These are phyloP conservation scores for Physcia stellaris DNA, from an alignment of 495 filamentous ascomycete genomes.

Conservation along the genomic window DNA sequence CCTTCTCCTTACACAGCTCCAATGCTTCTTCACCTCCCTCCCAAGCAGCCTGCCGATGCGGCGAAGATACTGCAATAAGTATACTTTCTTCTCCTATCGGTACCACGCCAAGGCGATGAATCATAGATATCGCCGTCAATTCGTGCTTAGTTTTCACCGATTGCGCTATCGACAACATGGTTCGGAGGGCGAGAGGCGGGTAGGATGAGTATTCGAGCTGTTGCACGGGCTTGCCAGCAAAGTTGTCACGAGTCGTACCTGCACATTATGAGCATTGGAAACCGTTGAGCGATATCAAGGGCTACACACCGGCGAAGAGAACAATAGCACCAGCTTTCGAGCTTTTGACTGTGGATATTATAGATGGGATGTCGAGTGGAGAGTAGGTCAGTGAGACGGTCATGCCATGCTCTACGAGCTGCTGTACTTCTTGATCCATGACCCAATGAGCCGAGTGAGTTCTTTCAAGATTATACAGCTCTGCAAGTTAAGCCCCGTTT, in stretches of 20 bases:
- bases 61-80: constrained; percentile 70
- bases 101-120: constrained; percentile 76
- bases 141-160: constrained; percentile 41
- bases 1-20: constrained; percentile 70
- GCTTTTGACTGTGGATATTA: constrained; percentile 56
- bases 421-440: too few species aligned
- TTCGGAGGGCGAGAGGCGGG: constrained; percentile 56
- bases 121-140: constrained; percentile 59
- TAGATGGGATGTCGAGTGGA: constrained; percentile 41
- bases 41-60: constrained; percentile 86
- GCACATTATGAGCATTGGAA: constrained; percentile 7
- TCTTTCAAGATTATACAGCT: too few species aligned
- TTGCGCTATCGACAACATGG: constrained; percentile 55
- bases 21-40: constrained; percentile 77
- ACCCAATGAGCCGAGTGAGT: too few species aligned
- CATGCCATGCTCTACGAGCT: constrained; percentile 3
- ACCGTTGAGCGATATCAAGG: constrained; percentile 8
- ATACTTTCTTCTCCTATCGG: constrained; percentile 88
- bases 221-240: constrained; percentile 57
- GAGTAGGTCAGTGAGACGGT: constrained; percentile 35
- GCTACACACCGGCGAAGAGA: constrained; percentile 56
- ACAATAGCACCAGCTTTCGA: constrained; percentile 80
- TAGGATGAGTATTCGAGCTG: constrained; percentile 79
- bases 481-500: too few species aligned
- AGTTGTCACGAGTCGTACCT: constrained; percentile 83